phyloP scores from a whole-genome alignment of 2,329 filamentous ascomycete genomes.

The Diaporthe helianthi region DNA sequence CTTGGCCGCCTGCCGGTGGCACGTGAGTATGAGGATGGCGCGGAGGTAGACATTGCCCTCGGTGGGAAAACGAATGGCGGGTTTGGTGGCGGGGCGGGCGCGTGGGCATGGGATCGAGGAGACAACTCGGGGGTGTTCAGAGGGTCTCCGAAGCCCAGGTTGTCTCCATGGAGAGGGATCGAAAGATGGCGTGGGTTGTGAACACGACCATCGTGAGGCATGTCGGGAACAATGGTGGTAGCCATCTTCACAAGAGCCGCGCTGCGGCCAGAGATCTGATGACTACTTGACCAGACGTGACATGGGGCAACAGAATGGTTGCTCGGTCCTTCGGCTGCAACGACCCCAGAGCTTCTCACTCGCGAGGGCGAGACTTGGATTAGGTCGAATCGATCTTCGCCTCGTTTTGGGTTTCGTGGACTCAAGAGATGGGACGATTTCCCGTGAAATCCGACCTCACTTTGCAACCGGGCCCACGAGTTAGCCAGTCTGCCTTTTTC shows the following conservation, averaged over 20 bases:
- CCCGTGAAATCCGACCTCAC: constrained; percentile 27
- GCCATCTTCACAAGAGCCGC: constrained; percentile 52
- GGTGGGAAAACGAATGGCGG: constrained; percentile 71
- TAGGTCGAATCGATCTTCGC: constrained; percentile 20
- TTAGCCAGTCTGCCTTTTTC: constrained; percentile 39
- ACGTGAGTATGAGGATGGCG: constrained; percentile 54
- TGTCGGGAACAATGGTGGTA: constrained; percentile 42
- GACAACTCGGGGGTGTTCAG: constrained; percentile 44
- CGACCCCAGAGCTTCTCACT: constrained; percentile 14
- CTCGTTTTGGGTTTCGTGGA: constrained; percentile 20
- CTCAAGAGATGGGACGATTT: constrained; percentile 31
- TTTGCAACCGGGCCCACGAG: constrained; percentile 22
- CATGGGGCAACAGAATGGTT: constrained; percentile 46
- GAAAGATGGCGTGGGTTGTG: constrained; percentile 35
- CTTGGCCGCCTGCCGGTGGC: constrained; percentile 58
- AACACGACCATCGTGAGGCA: constrained; percentile 37
- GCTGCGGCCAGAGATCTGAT: constrained; percentile 55
- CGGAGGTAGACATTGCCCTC: constrained; percentile 54
- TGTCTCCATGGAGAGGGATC: constrained; percentile 42
- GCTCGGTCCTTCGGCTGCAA: background rate
- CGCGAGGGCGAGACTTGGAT: constrained; percentile 13
- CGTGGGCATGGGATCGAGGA: constrained; percentile 42
- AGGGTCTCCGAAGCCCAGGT: constrained; percentile 38
- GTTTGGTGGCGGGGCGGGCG: constrained; percentile 59
- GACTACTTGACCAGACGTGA: constrained; percentile 46